phyloP scores from a whole-genome alignment of 1,139 yeast species.

The Pichia sp. region DNA sequence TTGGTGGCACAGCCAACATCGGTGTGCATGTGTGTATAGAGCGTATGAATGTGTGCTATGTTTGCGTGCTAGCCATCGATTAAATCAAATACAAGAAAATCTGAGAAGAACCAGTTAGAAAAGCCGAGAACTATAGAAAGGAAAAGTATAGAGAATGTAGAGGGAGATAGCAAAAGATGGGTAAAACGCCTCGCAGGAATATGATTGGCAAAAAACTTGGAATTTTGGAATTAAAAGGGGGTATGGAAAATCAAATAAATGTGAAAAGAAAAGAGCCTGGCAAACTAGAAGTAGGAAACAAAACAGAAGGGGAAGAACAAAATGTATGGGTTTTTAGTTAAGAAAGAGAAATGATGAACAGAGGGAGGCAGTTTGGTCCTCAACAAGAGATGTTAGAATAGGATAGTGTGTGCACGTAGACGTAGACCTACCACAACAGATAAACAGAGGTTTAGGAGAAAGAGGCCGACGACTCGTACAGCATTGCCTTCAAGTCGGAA shows the following conservation, averaged over 20 bases:
- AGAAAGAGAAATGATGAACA: neutral
- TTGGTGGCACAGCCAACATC: too few relatives aligned
- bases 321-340: neutral
- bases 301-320: neutral
- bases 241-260: neutral
- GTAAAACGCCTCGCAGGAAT: too few relatives aligned
- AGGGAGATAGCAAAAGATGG: neutral
- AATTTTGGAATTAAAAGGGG: neutral
- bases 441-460: too few relatives aligned
- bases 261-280: neutral
- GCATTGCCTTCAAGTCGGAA: neutral
- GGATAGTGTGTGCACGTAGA: too few relatives aligned
- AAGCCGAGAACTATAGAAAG: neutral
- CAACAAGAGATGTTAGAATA: too few relatives aligned
- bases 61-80: neutral
- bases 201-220: too few relatives aligned
- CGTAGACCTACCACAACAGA: too few relatives aligned
- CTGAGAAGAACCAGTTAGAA: neutral
- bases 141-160: neutral
- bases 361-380: too few relatives aligned
- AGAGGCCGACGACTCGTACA: conserved; percentile 1
- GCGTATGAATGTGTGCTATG: too few relatives aligned
- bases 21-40: too few relatives aligned
- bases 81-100: neutral
- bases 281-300: neutral